Evolutionary conservation across 1,139 yeast species (phyloP), one percentile per base, ranked within the genome.

Genomic region (Ogataea hybrid): DNA sequence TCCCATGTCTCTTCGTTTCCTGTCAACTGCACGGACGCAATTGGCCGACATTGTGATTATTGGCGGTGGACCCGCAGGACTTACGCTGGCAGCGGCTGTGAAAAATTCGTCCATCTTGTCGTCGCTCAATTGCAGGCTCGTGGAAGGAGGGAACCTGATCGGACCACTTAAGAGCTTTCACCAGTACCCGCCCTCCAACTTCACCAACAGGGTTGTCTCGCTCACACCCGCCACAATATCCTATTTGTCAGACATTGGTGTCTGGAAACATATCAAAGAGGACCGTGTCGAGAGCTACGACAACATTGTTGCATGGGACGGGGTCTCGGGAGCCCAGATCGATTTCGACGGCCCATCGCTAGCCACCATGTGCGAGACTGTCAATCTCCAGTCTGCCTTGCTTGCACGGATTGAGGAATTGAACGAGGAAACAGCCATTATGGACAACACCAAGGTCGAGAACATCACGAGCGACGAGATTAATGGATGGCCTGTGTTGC

Each of bases 41-140:
- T 25, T 65, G 18, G 72, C 73, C 39, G 99, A 92, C 61, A 79
- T 94, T 18, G 82, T 87, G 10, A 84, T 92, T 44, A 85, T 94
- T 35, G 99, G 99, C 20, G 98, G 96, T 6, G 99, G 99, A 0
- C 96, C 97, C 1, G 97, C 98, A 0, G 99, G 99, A 0, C 68
- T 92, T 42, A 83, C 97, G 1, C 68, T 92, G 29, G 81, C 94
- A 2, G 75, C 96, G 0, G 95, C 95, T 0, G 60, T 83, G 59
- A 73, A 85, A 59, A 73, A 75, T 53, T 81, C 90, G 2, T 79
- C 83, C 8, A 63, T 70, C 28, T 77, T 95, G 4, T 68, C 67
- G 21, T 71, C 77, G 42, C 70, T 88, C 36, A 71, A 73, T 40
- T 77, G 94, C 37, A 77, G 83, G 0, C 67, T 92, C 41, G 71